Conservation (phyloP, 2,329 filamentous ascomycete species). For the Fusarium albosuccineum region DNA sequence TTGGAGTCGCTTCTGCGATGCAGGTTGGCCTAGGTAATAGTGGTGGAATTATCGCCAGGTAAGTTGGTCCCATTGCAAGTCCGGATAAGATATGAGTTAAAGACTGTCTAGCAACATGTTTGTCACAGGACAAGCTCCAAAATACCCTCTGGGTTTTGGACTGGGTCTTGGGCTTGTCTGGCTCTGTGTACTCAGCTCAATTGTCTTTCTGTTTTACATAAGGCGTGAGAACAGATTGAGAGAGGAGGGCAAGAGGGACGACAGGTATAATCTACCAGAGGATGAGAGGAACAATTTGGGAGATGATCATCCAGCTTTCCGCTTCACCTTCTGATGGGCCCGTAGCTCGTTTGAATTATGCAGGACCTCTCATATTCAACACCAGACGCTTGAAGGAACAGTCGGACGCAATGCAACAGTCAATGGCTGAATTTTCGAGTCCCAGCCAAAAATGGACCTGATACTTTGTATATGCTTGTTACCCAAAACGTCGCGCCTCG, state of each 20-base stretch:
- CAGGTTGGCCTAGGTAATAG: background rate
- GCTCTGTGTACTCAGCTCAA: constrained; percentile 12
- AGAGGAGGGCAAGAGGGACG: constrained; percentile 20
- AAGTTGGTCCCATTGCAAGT: background rate
- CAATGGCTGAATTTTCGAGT: too few species aligned
- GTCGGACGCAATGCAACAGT: too few species aligned
- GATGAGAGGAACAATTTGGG: constrained; percentile 11
- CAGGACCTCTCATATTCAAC: background rate
- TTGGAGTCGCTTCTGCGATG: constrained; percentile 4
- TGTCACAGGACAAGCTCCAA: constrained; percentile 5
- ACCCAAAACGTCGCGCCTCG: too few species aligned
- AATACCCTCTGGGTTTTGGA: constrained; percentile 21
- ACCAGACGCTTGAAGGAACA: too few species aligned
- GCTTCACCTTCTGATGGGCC: constrained; percentile 10
- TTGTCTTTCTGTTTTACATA: constrained; percentile 10
- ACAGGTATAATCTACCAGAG: constrained; percentile 9
- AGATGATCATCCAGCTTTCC: constrained; percentile 15
- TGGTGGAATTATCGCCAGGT: constrained; percentile 21
- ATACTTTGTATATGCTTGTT: too few species aligned
- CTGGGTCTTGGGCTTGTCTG: constrained; percentile 21
- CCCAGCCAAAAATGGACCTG: too few species aligned
- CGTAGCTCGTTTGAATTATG: background rate
- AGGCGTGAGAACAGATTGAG: constrained; percentile 23
- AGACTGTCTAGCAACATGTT: constrained; percentile 14
- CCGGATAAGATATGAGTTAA: background rate